These are phyloP conservation scores for Fusarium ambrosium DNA, from an alignment of 2,329 filamentous ascomycete genomes.

Conservation along the genomic window DNA sequence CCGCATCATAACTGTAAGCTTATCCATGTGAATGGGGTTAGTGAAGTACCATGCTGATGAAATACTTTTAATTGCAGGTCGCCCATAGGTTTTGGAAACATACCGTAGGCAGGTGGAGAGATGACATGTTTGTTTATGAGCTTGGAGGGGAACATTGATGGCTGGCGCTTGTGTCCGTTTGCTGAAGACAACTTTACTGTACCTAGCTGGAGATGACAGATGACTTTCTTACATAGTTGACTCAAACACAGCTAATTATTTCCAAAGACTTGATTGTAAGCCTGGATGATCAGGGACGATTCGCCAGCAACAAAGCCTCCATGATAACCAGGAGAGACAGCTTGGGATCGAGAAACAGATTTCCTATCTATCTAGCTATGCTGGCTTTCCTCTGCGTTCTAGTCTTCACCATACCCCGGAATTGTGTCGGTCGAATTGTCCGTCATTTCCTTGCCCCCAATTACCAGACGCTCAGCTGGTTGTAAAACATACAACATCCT, in stretches of 20 bases:
- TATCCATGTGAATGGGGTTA: neutral
- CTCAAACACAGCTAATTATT: neutral
- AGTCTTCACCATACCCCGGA: neutral
- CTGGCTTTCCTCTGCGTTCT: neutral
- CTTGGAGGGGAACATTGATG: neutral
- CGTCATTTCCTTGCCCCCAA: neutral
- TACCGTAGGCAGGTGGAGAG: neutral
- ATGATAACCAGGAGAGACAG: neutral
- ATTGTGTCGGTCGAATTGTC: neutral
- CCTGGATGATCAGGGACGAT: neutral
- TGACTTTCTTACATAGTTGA: neutral
- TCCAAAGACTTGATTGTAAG: neutral
- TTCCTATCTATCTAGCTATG: neutral
- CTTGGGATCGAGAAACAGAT: neutral
- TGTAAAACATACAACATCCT: constrained; percentile 6
- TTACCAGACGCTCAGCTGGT: neutral
- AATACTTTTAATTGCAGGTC: neutral
- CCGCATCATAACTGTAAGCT: neutral
- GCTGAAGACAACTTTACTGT: neutral
- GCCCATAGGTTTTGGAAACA: neutral
- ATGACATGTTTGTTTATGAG: neutral
- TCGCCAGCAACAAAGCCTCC: neutral
- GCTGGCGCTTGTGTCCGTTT: neutral
- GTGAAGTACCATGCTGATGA: neutral
- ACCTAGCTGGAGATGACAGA: neutral